Percentiles rank a stretch among this genome's conserved stretches.
These are phyloP conservation scores for Lepidium africanum DNA, from an alignment of 345 rosid genomes.

Conservation along the genomic window DNA sequence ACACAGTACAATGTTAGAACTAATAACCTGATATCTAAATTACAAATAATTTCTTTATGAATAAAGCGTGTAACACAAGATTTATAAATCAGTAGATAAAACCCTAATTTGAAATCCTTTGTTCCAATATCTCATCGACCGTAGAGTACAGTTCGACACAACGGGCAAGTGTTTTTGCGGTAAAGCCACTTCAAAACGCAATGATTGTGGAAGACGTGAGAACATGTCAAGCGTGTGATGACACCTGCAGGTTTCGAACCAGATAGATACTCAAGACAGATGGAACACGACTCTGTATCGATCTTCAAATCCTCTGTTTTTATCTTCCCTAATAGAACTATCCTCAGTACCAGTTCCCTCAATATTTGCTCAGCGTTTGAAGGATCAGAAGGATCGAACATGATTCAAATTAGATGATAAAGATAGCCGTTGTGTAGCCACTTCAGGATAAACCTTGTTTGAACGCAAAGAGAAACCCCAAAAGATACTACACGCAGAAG, in stretches of 20 bases:
- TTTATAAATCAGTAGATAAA: background rate
- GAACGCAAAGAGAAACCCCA: background rate
- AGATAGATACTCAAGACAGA: background rate
- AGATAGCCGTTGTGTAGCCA: no score
- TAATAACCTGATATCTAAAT: background rate
- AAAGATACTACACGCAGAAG: background rate
- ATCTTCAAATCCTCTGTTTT: background rate
- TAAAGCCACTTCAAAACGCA: constrained; percentile 11
- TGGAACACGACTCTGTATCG: constrained; percentile 14
- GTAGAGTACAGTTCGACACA: constrained; percentile 7
- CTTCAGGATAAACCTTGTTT: background rate
- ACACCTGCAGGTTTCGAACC: background rate
- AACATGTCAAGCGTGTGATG: background rate
- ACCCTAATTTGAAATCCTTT: background rate
- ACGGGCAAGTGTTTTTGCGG: constrained; percentile 1
- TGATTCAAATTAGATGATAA: no score
- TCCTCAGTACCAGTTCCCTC: background rate
- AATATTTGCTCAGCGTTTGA: no score
- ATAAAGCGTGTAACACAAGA: background rate
- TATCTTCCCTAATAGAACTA: background rate
- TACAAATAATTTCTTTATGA: background rate
- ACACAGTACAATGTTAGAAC: background rate
- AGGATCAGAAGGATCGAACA: no score
- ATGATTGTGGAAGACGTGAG: constrained; percentile 2
- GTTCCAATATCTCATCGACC: background rate